Evolutionary conservation across 2,329 filamentous ascomycete genomes (phyloP), one percentile per base, ranked within the genome.

Genomic region (Aspergillus alliaceus): DNA sequence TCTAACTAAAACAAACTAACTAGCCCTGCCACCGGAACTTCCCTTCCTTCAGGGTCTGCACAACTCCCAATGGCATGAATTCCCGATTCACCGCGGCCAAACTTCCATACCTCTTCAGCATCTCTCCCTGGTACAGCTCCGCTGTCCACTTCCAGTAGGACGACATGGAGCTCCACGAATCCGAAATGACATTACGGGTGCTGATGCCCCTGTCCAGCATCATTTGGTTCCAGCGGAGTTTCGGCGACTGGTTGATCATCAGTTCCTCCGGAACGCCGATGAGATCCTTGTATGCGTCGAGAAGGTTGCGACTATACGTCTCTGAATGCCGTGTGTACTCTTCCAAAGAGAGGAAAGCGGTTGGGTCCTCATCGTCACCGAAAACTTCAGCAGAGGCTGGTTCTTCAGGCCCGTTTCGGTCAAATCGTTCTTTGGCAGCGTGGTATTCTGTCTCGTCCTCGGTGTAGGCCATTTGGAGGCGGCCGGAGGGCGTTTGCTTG

Each of bases 361-460:
- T 5, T 6, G 47, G 35, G 24, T 46, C 53, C 22, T 56, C 48
- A 24, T 31, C 44, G 35, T 52, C 46, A 20, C 18, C 44, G 31
- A 34, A 44, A 14, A 29, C 15, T 14, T 52, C 50, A 20, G 25
- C 24, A 9, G 39, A 11, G 24, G 25, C 37, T 24, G 51, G 39
- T 4, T 53, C 12, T 6, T 24, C n/a, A 34, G 46, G 53, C 42
- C 70, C 70, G 18, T 65, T 49, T 32, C 66, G 64, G 27, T 72
- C 67, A 53, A 73, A 76, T 2, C 47, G 58, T 37, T 70, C 66
- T 58, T 75, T 75, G 32, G 62, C 67, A 4, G 34, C 79, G 44
- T 85, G 83, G 14, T 83, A 80, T 61, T 84, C 80, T 18, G 82
- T 80, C 32, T 86, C 85, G 1, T 81, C 80, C 1, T 80, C 55